These are phyloP conservation scores for Beauveria rudraprayagi DNA, from an alignment of 2,329 filamentous ascomycete species.

Conservation along the genomic window DNA sequence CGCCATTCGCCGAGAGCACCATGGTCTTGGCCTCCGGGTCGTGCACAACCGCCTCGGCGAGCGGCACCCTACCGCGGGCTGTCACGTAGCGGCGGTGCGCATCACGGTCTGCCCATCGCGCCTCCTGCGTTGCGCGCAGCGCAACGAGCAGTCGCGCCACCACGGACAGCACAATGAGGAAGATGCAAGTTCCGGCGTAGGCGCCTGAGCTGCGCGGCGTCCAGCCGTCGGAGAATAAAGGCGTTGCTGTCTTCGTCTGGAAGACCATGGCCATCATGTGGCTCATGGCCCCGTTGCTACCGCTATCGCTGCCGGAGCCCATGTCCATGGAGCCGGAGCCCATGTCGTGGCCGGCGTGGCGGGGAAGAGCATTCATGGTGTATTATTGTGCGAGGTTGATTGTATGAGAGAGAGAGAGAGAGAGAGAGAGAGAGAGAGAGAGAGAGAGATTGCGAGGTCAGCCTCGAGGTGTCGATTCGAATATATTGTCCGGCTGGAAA, in stretches of 20 bases:
- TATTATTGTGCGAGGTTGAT: neutral
- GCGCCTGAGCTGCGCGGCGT: conserved; percentile 59
- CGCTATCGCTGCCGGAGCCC: neutral
- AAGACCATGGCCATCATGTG: conserved; percentile 44
- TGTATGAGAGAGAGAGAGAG: neutral
- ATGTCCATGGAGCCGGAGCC: conserved; percentile 7
- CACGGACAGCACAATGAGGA: conserved; percentile 69
- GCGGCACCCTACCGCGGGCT: conserved; percentile 54
- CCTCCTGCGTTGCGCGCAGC: conserved; percentile 54
- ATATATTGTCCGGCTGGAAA: neutral
- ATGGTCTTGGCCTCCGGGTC: conserved; percentile 57
- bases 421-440: neutral
- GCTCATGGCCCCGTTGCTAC: neutral
- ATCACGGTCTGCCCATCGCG: conserved; percentile 62
- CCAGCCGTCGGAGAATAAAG: conserved; percentile 59
- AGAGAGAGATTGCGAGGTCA: neutral
- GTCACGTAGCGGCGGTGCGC: conserved; percentile 69
- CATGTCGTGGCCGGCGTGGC: conserved; percentile 8
- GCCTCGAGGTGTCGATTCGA: neutral
- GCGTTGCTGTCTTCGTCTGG: conserved; percentile 43
- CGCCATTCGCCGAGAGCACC: conserved; percentile 64
- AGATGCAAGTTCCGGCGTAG: conserved; percentile 88
- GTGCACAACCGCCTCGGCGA: conserved; percentile 50
- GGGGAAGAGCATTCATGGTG: neutral
- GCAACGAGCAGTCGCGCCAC: conserved; percentile 65